Evolutionary conservation across 2,329 filamentous ascomycete genomes (phyloP).

Genomic region (Mycosphaerella arachidis): DNA sequence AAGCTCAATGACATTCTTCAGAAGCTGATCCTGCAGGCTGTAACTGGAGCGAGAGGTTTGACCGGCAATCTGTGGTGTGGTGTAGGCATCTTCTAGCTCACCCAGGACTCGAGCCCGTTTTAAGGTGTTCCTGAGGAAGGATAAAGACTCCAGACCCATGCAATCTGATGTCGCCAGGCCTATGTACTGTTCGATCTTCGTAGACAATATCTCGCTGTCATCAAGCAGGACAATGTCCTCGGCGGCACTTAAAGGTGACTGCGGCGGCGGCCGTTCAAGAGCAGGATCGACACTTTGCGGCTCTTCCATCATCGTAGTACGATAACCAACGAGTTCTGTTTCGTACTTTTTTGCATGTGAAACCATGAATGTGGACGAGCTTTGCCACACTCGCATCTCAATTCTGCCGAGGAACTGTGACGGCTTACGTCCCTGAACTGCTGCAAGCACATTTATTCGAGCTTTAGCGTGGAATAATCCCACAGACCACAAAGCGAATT

Average conservation of each 20-base stretch:
- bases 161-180: conserved; percentile 26
- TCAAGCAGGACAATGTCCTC: conserved; percentile 17
- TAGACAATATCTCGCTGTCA: conserved; percentile 43
- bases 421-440: conserved; percentile 47
- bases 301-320: neutral
- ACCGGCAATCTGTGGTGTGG: neutral
- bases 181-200: conserved; percentile 50
- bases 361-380: conserved; percentile 30
- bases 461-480: conserved; percentile 50
- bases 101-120: conserved; percentile 25
- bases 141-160: conserved; percentile 47
- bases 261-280: too few relatives aligned
- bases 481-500: conserved; percentile 55
- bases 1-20: conserved; percentile 51
- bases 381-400: conserved; percentile 50
- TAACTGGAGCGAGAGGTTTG: conserved; percentile 19
- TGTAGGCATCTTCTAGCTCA: conserved; percentile 23
- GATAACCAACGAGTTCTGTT: neutral
- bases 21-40: conserved; percentile 40
- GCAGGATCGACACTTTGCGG: neutral
- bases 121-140: conserved; percentile 50
- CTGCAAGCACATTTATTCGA: conserved; percentile 47
- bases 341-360: conserved; percentile 24
- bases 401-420: conserved; percentile 49
- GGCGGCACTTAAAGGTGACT: neutral